Evolutionary conservation across 106 monocot genomes (phyloP), one percentile per base, ranked within the genome.

Genomic region (Posidonia australis): DNA sequence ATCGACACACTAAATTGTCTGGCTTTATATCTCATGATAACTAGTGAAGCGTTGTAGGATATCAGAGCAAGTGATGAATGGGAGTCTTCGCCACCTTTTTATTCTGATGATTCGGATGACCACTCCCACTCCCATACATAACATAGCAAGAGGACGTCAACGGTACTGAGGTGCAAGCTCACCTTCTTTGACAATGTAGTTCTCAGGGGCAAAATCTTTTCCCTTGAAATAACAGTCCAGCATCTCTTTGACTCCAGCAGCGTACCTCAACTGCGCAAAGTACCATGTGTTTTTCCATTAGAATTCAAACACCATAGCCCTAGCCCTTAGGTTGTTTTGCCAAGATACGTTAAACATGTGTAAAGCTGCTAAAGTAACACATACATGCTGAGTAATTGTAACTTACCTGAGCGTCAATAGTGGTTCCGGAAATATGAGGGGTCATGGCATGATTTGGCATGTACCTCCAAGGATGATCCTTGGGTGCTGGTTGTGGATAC

Each of bases 401-500:
- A 46, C 26, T 71, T 82, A 90, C 96, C 69, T 96, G 96, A 5
- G 28, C 96, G 63, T 96, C 96, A 44, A 96, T 96, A 27, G 96
- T 96, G 3, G 89, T 89, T 51, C 89, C 89, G 10, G 90, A 96
- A 52, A 84, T 84, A 53, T 96, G 94, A 62, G 94, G 94, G 4
- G 90, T 96, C 94, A 96, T 96, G 7, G 94, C 94, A 9, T 96
- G 90, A 69, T 96, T 90, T 22, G 90, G 94, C 94, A 96, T 96
- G 72, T 78, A 75, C 19, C 94, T 76, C 94, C 94, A 96, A 19
- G 90, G 90, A 62, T 96, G 94, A 65, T 96, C 94, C 69, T 87
- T 96, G 5, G 94, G 94, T 66, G 94, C 94, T 57, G 94, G 94
- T 26, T 96, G 94, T 59, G 90, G 94, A 58, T 76, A 58, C 94